Conservation (phyloP, 352 stramenopile species). For the Saprolegnia diclina region DNA sequence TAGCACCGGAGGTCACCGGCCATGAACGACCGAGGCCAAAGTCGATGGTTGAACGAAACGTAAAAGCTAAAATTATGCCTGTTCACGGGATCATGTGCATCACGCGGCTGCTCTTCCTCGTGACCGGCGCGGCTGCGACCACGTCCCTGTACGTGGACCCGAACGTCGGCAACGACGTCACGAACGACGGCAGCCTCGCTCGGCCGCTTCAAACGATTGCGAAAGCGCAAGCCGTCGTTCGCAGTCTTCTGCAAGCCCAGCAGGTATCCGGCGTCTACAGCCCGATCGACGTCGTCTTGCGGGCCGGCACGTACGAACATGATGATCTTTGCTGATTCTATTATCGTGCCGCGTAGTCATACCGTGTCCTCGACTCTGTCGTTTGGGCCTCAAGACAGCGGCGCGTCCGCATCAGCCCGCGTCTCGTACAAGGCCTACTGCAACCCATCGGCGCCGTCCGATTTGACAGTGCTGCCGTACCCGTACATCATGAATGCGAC, state of each 20-base stretch:
- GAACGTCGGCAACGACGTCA: slow-evolving; percentile 35
- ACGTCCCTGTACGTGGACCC: background rate
- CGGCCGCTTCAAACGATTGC: slow-evolving; percentile 49
- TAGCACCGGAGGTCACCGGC: background rate
- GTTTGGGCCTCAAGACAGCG: slow-evolving; percentile 42
- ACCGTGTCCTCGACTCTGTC: slow-evolving; percentile 38
- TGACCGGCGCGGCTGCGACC: background rate
- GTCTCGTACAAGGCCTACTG: slow-evolving; percentile 74
- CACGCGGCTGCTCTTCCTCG: too few relatives aligned
- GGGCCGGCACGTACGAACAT: slow-evolving; percentile 50
- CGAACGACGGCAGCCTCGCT: slow-evolving; percentile 39
- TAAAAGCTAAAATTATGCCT: too few relatives aligned
- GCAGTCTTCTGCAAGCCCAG: slow-evolving; percentile 29
- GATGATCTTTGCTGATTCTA: too few relatives aligned
- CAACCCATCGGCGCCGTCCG: slow-evolving; percentile 35
- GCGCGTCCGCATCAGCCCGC: slow-evolving; percentile 28
- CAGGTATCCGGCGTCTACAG: slow-evolving; percentile 24
- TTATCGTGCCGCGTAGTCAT: slow-evolving; percentile 24
- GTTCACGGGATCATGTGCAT: too few relatives aligned
- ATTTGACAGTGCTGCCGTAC: slow-evolving; percentile 38
- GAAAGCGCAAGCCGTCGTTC: slow-evolving; percentile 41
- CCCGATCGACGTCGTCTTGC: slow-evolving; percentile 56
- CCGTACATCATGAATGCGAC: slow-evolving; percentile 40
- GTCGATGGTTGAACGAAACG: too few relatives aligned
- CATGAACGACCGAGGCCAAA: background rate